Conservation (phyloP, 768 basidiomycete species). For the Phlegmacium glaucopus region DNA sequence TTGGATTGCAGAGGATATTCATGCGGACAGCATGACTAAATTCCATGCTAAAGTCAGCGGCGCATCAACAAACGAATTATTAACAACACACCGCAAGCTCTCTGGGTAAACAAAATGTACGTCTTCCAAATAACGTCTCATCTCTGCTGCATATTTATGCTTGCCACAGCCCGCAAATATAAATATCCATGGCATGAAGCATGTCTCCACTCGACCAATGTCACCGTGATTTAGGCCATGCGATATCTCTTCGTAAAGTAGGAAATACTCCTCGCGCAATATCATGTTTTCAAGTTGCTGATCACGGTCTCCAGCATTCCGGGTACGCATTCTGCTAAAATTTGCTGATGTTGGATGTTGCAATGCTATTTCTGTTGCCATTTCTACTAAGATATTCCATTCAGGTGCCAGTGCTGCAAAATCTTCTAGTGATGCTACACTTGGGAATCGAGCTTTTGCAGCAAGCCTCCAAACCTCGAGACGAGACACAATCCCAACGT, state of each 20-base stretch:
- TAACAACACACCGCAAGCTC: constrained; percentile 5
- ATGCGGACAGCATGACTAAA: constrained; percentile 21
- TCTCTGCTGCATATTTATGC: constrained; percentile 30
- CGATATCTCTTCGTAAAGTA: constrained; percentile 38
- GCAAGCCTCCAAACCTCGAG: constrained; percentile 30
- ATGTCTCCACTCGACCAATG: constrained; percentile 25
- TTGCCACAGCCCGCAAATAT: constrained; percentile 29
- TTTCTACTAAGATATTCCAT: constrained; percentile 16
- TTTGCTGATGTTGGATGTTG: constrained; percentile 11
- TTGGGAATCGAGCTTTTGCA: constrained; percentile 5
- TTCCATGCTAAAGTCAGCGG: neutral
- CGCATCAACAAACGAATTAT: neutral
- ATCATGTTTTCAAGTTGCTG: constrained; percentile 30
- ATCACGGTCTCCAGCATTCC: constrained; percentile 18
- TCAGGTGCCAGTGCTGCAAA: constrained; percentile 29
- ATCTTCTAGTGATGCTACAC: constrained; percentile 16
- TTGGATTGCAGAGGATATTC: constrained; percentile 35
- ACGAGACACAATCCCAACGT: constrained; percentile 21
- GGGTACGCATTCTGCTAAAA: neutral
- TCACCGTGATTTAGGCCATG: constrained; percentile 31
- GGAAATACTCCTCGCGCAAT: constrained; percentile 27
- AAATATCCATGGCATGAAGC: constrained; percentile 20
- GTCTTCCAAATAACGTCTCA: constrained; percentile 24
- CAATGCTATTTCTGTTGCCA: constrained; percentile 20
- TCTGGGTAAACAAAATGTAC: constrained; percentile 22